Evolutionary conservation across 345 rosid species (phyloP).

Genomic region (Gynandropsis gynandra): DNA sequence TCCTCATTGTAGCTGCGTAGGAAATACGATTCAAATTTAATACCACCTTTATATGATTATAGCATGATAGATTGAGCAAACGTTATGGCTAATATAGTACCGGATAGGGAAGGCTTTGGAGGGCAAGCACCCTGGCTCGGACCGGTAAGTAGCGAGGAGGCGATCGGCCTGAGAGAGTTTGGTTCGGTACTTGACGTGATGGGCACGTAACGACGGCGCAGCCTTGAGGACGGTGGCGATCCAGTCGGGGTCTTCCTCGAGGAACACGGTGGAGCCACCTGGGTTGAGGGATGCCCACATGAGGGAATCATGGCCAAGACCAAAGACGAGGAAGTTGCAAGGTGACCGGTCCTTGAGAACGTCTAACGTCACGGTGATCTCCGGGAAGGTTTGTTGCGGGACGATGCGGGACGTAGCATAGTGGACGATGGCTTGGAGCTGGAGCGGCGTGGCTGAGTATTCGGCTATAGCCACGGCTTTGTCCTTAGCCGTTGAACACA

Average conservation of each 20-base stretch:
- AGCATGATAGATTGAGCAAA: too few relatives aligned
- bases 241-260: conserved; percentile 80
- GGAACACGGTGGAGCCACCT: conserved; percentile 57
- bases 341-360: conserved; percentile 43
- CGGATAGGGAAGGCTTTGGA: conserved; percentile 48
- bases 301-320: too few relatives aligned
- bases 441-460: conserved; percentile 41
- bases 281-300: conserved; percentile 78
- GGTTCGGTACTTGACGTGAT: conserved; percentile 61
- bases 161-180: conserved; percentile 41
- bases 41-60: too few relatives aligned
- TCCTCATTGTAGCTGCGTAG: too few relatives aligned
- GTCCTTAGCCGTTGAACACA: conserved; percentile 34
- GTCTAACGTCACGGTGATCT: conserved; percentile 47
- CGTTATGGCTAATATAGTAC: too few relatives aligned
- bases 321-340: conserved; percentile 66
- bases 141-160: conserved; percentile 36
- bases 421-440: conserved; percentile 59
- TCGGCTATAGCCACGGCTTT: conserved; percentile 21
- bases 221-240: conserved; percentile 39
- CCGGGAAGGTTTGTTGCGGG: conserved; percentile 51
- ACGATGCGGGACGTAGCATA: conserved; percentile 53
- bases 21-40: too few relatives aligned
- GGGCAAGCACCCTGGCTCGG: conserved; percentile 41
- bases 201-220: conserved; percentile 44